These are phyloP conservation scores for Eucommia ulmoides DNA, from an alignment of 257 asterid species.

Conservation along the genomic window DNA sequence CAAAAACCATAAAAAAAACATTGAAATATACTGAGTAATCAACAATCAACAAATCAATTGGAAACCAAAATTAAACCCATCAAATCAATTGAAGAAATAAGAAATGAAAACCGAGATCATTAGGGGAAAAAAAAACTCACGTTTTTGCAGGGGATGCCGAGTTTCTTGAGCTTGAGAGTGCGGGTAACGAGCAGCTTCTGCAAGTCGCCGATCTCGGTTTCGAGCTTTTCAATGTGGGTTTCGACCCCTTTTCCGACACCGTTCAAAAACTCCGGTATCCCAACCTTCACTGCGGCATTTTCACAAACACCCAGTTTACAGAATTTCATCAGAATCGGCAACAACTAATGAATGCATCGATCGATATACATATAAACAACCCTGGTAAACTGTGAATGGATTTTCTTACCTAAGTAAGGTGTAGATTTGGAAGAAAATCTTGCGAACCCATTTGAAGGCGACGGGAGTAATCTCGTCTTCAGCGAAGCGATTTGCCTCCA, in stretches of 20 bases:
- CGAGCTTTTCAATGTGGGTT: conserved; percentile 52
- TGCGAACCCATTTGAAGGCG: conserved; percentile 19
- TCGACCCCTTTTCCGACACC: conserved; percentile 80
- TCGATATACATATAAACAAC: not conserved
- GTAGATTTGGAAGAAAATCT: conserved; percentile 44
- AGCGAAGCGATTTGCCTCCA: conserved; percentile 25
- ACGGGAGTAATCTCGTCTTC: conserved; percentile 11
- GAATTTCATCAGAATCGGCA: not conserved
- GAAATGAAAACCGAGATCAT: too few species aligned
- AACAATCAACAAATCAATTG: too few species aligned
- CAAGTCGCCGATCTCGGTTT: conserved; percentile 61
- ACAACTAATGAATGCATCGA: not conserved
- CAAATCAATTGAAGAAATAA: too few species aligned
- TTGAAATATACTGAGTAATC: too few species aligned
- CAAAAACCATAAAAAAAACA: too few species aligned
- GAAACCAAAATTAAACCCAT: too few species aligned
- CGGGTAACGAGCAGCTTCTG: conserved; percentile 67
- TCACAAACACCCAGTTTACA: not conserved
- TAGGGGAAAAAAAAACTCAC: too few species aligned
- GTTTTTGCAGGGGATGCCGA: conserved; percentile 67
- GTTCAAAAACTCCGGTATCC: conserved; percentile 74
- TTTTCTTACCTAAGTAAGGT: conserved; percentile 28
- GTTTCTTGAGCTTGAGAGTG: conserved; percentile 57
- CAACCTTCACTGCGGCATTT: conserved; percentile 48
- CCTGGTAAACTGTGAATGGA: not conserved